These are phyloP conservation scores for Suhomyces emberorum DNA, from an alignment of 805 yeast genomes.

Conservation along the genomic window DNA sequence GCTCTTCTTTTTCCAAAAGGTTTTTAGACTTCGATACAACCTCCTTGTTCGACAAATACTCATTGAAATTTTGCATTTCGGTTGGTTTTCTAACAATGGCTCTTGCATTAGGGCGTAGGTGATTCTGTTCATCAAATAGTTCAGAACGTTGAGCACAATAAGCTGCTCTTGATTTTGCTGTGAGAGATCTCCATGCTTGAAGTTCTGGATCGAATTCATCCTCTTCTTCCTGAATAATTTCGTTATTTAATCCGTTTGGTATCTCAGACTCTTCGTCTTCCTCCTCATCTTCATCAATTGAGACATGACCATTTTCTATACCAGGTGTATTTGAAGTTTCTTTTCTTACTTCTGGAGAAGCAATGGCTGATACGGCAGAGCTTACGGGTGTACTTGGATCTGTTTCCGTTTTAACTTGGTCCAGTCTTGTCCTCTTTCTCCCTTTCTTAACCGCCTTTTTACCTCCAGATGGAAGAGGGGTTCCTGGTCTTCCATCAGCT, in stretches of 20 bases:
- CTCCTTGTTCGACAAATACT: slow-evolving; percentile 39
- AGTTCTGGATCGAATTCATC: slow-evolving; percentile 70
- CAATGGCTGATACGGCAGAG: slow-evolving; percentile 8
- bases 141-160: slow-evolving; percentile 66
- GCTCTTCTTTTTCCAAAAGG: slow-evolving; percentile 53
- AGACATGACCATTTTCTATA: slow-evolving; percentile 22
- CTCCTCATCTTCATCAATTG: slow-evolving; percentile 25
- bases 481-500: slow-evolving; percentile 18
- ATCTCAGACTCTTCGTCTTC: slow-evolving; percentile 35
- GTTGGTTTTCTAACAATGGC: slow-evolving; percentile 65
- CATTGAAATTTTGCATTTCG: slow-evolving; percentile 62
- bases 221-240: slow-evolving; percentile 38
- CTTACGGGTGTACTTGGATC: slow-evolving; percentile 15
- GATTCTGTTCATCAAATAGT: slow-evolving; percentile 55
- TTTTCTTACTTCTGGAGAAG: slow-evolving; percentile 10
- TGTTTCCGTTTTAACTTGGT: slow-evolving; percentile 29
- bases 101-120: slow-evolving; percentile 61
- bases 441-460: slow-evolving; percentile 42
- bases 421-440: slow-evolving; percentile 36
- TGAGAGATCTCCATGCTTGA: slow-evolving; percentile 79
- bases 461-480: slow-evolving; percentile 15
- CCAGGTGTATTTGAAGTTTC: slow-evolving; percentile 10
- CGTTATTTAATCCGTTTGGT: slow-evolving; percentile 24
- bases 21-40: slow-evolving; percentile 43
- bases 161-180: slow-evolving; percentile 75